phyloP scores from a whole-genome alignment of 2,329 filamentous ascomycete species.

The Monilinia fructicola region DNA sequence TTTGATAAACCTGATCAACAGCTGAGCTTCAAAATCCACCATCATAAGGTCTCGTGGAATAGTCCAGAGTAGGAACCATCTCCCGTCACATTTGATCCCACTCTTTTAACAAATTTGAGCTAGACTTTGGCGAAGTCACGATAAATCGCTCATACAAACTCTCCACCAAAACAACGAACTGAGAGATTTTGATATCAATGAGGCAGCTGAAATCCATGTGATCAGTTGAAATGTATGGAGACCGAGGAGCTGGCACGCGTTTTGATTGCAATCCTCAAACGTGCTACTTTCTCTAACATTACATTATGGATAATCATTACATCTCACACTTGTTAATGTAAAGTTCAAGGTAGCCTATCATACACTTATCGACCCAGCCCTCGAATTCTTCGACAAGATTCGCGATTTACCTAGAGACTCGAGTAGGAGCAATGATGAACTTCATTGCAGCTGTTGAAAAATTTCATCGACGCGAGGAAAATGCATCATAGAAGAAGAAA shows the following conservation, averaged over 20 bases:
- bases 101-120: neutral
- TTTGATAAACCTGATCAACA: neutral
- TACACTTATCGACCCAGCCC: neutral
- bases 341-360: neutral
- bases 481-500: slow-evolving; percentile 8
- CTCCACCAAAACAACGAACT: neutral
- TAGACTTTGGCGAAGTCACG: neutral
- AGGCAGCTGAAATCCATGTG: neutral
- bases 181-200: neutral
- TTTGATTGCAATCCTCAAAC: neutral
- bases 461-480: neutral
- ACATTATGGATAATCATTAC: neutral
- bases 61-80: neutral
- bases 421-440: neutral
- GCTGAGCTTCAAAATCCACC: too few species aligned
- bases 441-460: neutral
- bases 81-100: neutral
- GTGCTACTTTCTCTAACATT: neutral
- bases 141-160: slow-evolving; percentile 7
- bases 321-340: neutral
- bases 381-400: neutral
- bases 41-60: neutral
- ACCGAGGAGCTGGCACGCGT: neutral
- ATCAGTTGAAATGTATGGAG: neutral
- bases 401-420: neutral